Conservation (phyloP, 2,329 filamentous ascomycete genomes). For the Podosphaera aphanis region DNA sequence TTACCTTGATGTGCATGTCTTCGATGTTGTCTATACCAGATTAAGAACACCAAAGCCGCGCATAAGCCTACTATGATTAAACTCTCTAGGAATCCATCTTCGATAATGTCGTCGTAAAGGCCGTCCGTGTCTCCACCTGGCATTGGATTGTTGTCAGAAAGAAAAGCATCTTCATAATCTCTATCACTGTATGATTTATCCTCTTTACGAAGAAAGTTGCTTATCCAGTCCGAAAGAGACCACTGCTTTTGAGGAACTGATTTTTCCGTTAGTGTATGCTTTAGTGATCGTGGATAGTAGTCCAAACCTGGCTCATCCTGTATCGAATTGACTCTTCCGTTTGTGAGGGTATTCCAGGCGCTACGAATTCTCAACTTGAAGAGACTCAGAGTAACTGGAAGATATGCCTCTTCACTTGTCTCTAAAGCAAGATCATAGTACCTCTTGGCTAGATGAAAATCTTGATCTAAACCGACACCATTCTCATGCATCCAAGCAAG, state of each 20-base stretch:
- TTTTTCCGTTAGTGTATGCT: conserved; percentile 12
- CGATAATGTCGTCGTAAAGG: conserved; percentile 37
- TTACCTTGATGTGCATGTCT: conserved; percentile 30
- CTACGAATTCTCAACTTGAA: conserved; percentile 66
- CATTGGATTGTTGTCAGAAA: conserved; percentile 29
- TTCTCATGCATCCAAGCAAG: conserved; percentile 99
- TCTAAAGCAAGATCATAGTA: conserved; percentile 86
- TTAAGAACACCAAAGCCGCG: conserved; percentile 47
- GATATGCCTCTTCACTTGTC: conserved; percentile 78
- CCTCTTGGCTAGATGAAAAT: conserved; percentile 89
- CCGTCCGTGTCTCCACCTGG: conserved; percentile 30
- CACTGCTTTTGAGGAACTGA: conserved; percentile 47
- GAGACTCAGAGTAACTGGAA: conserved; percentile 73
- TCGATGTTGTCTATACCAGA: conserved; percentile 58
- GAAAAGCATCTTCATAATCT: conserved; percentile 19
- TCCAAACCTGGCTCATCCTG: conserved; percentile 61
- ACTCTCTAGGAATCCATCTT: conserved; percentile 65
- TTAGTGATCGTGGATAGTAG: background rate
- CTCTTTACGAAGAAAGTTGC: conserved; percentile 54
- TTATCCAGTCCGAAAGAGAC: conserved; percentile 67
- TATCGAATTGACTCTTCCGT: conserved; percentile 80
- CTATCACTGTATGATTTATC: conserved; percentile 35
- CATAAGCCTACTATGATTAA: conserved; percentile 62
- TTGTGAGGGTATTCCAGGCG: conserved; percentile 82
- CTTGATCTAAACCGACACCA: conserved; percentile 73